Conservation (phyloP, 1,284 basidiomycete species). For the Cryptococcus deneoformans region DNA sequence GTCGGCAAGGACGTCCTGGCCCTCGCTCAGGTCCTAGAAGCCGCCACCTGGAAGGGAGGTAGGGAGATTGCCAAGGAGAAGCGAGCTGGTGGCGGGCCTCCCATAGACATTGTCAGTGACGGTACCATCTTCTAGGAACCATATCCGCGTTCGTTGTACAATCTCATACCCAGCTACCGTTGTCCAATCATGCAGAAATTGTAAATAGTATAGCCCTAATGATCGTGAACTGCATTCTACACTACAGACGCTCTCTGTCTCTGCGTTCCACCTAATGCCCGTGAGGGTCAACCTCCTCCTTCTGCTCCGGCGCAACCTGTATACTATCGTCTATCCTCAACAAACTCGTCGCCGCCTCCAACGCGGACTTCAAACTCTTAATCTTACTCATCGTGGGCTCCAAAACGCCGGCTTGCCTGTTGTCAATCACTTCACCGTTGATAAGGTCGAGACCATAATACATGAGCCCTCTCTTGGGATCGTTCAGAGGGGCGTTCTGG, state of each 20-base stretch:
- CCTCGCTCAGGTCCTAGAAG: slow-evolving; percentile 86
- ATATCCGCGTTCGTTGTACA: neutral
- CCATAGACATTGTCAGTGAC: slow-evolving; percentile 36
- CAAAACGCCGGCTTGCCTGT: slow-evolving; percentile 86
- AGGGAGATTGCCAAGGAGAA: slow-evolving; percentile 81
- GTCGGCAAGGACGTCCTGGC: slow-evolving; percentile 53
- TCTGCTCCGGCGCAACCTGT: slow-evolving; percentile 59
- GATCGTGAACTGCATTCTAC: neutral
- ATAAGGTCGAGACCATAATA: slow-evolving; percentile 95
- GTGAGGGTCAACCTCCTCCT: slow-evolving; percentile 64
- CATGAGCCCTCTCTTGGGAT: slow-evolving; percentile 92
- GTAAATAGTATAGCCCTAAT: neutral
- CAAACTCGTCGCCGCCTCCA: slow-evolving; percentile 93
- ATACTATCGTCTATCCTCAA: slow-evolving; percentile 86
- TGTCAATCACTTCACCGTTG: slow-evolving; percentile 93
- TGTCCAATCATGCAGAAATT: neutral
- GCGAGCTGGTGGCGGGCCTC: slow-evolving; percentile 68
- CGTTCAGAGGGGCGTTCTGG: slow-evolving; percentile 82
- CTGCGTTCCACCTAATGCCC: slow-evolving; percentile 51
- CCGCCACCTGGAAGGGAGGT: slow-evolving; percentile 94
- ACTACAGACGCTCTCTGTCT: neutral
- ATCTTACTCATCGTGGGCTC: slow-evolving; percentile 98
- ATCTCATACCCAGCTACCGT: no score
- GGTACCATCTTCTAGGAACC: slow-evolving; percentile 31
- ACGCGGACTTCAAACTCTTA: slow-evolving; percentile 91